Percentiles rank a stretch among this genome's conserved stretches.
Evolutionary conservation across 352 stramenopile species (phyloP).

Genomic region (Phytophthora foliorum): DNA sequence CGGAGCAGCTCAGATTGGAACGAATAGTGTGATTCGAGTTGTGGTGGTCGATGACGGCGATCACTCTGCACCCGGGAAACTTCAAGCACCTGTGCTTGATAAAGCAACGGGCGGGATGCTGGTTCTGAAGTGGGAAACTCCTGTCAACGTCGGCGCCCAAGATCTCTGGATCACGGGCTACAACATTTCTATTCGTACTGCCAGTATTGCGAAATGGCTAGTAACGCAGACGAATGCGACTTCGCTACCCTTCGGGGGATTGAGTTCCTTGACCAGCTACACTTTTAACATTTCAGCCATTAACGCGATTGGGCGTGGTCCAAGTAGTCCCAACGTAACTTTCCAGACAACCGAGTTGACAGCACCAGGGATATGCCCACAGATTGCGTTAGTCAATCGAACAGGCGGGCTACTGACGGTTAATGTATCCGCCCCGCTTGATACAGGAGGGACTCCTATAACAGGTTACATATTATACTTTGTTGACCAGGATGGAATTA

Average conservation of each 20-base stretch:
- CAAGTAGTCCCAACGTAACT: constrained; percentile 13
- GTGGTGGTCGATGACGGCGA: constrained; percentile 65
- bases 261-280: constrained; percentile 43
- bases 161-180: constrained; percentile 56
- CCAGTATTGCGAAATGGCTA: constrained; percentile 14
- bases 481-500: constrained; percentile 1
- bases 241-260: constrained; percentile 32
- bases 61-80: constrained; percentile 45
- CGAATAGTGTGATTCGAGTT: constrained; percentile 36
- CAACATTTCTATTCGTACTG: constrained; percentile 31
- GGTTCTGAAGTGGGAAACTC: constrained; percentile 46
- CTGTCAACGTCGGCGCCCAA: constrained; percentile 54
- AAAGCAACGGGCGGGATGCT: constrained; percentile 62
- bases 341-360: constrained; percentile 54
- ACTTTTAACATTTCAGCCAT: constrained; percentile 47
- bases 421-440: constrained; percentile 37
- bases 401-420: constrained; percentile 64
- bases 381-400: constrained; percentile 33
- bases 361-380: constrained; percentile 33
- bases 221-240: constrained; percentile 52
- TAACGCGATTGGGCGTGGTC: constrained; percentile 49
- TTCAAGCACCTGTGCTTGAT: constrained; percentile 22
- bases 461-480: constrained; percentile 40
- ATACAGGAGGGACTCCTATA: constrained; percentile 55
- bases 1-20: constrained; percentile 44